A percentile compares a stretch with the other conserved stretches of the same genome.
Conservation (phyloP, 1,284 basidiomycete genomes). For the Agaricales sp. region DNA sequence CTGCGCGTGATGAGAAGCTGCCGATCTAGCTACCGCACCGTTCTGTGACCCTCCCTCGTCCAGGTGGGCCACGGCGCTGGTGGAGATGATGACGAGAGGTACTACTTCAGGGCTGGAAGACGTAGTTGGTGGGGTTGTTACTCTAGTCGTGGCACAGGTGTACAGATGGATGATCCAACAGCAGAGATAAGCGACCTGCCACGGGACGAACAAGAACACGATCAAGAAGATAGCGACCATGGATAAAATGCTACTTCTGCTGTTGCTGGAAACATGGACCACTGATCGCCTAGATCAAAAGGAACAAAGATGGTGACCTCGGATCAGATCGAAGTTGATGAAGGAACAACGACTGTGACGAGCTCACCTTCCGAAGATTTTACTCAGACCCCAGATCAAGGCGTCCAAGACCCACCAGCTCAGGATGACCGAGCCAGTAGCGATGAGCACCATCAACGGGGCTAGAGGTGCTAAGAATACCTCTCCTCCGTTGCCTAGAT, state of each 20-base stretch:
- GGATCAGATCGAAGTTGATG: background rate
- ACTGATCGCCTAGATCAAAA: slow-evolving; percentile 21
- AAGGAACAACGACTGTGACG: too few species aligned
- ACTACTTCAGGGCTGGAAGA: slow-evolving; percentile 11
- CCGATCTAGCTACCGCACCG: background rate
- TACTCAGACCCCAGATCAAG: slow-evolving; percentile 33
- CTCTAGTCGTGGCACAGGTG: slow-evolving; percentile 33
- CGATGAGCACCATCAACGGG: slow-evolving; percentile 41
- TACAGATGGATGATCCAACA: slow-evolving; percentile 71
- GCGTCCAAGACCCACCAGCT: slow-evolving; percentile 43
- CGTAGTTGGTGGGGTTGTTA: slow-evolving; percentile 16
- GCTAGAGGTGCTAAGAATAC: slow-evolving; percentile 39
- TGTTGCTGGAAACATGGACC: slow-evolving; percentile 29
- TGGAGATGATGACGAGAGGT: slow-evolving; percentile 10
- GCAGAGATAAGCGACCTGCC: slow-evolving; percentile 84
- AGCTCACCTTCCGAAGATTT: slow-evolving; percentile 30
- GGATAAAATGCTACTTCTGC: slow-evolving; percentile 30
- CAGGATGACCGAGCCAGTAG: slow-evolving; percentile 48
- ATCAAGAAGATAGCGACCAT: slow-evolving; percentile 52
- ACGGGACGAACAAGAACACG: slow-evolving; percentile 72
- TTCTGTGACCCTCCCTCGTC: background rate
- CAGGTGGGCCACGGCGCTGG: background rate
- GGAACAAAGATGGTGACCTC: background rate
- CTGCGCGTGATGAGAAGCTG: background rate
- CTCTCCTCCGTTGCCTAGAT: slow-evolving; percentile 50